These are phyloP conservation scores for Gracilariopsis chorda DNA, from an alignment of 23 red algal genomes.

Conservation along the genomic window DNA sequence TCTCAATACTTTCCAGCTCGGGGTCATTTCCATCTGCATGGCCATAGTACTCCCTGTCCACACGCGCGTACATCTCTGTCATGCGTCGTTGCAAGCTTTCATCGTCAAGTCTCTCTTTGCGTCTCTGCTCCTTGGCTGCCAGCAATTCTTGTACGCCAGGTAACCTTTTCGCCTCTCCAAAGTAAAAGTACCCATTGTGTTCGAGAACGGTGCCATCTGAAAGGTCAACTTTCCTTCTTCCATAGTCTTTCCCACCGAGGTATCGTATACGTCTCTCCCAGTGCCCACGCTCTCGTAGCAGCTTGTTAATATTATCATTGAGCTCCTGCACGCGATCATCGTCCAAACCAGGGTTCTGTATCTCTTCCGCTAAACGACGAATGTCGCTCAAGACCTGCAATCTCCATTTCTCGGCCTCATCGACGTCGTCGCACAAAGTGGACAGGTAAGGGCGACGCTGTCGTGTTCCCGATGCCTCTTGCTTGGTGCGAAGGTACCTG, in stretches of 20 bases:
- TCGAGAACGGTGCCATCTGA: not conserved
- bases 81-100: constrained; percentile 6
- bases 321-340: constrained; percentile 40
- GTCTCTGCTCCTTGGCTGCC: not conserved
- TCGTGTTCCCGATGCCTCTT: constrained; percentile 12
- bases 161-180: constrained; percentile 35
- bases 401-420: constrained; percentile 75
- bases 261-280: constrained; percentile 74
- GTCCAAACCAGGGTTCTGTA: constrained; percentile 66
- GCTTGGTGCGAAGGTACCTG: constrained; percentile 62
- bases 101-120: constrained; percentile 6
- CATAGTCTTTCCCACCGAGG: constrained; percentile 60
- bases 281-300: constrained; percentile 73
- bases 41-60: constrained; percentile 38
- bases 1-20: not conserved
- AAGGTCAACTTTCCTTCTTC: not conserved
- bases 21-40: constrained; percentile 6
- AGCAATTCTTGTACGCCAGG: constrained; percentile 38
- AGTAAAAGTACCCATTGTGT: constrained; percentile 62
- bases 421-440: constrained; percentile 72
- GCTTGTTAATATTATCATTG: constrained; percentile 71
- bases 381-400: constrained; percentile 75
- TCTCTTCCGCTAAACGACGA: constrained; percentile 55
- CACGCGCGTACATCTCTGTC: not conserved
- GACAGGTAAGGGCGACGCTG: constrained; percentile 72